Evolutionary conservation across 2,329 filamentous ascomycete species (phyloP), one percentile per base, ranked within the genome.

Genomic region (Colletotrichum sojae): DNA sequence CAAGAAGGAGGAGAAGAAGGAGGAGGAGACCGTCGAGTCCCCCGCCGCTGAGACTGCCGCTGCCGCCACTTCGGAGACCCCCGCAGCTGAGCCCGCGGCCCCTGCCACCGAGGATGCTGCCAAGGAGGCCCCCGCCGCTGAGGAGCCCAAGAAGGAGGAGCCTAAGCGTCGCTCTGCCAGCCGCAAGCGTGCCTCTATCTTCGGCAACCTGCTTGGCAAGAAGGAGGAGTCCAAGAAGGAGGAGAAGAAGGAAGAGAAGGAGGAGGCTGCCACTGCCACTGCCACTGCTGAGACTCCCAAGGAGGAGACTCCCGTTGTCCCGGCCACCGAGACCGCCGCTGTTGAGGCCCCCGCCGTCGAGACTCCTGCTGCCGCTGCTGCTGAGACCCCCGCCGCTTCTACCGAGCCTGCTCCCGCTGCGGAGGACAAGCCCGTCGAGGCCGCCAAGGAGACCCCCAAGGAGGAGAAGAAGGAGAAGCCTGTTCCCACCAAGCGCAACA

Each of bases 111-210:
- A 57, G 45, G 79, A 76, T 36, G 74, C 75, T 55, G 73, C 74
- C 62, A 36, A 36, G 9, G 31, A 36, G 31, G 77, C 78, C 18
- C 70, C 77, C 65, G 74, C 77, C 51, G 45, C 71, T 56, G 77
- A 78, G 73, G 79, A 79, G 48, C 78, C 79, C 57, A 85, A 88
- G 80, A 84, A 86, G 75, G 85, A 90, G 76, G 85, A 89, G 77
- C 81, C 86, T 72, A 90, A 90, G 84, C 87, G 86, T 73, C 87
- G 89, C 76, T 90, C 88, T 74, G 85, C 86, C 58, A 91, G 89
- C 78, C 87, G 87, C 77, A 91, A 92, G 88, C 89, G 90, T 60
- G 81, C 83, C 54, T 91, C 89, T 63, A 87, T 91, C 82, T 91
- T 92, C 75, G 87, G 86, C 74, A 82, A 76, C 75, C 84, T 90